Conservation (phyloP, 2,329 filamentous ascomycete genomes). For the Dryadomyces quercus-mongolicae region DNA sequence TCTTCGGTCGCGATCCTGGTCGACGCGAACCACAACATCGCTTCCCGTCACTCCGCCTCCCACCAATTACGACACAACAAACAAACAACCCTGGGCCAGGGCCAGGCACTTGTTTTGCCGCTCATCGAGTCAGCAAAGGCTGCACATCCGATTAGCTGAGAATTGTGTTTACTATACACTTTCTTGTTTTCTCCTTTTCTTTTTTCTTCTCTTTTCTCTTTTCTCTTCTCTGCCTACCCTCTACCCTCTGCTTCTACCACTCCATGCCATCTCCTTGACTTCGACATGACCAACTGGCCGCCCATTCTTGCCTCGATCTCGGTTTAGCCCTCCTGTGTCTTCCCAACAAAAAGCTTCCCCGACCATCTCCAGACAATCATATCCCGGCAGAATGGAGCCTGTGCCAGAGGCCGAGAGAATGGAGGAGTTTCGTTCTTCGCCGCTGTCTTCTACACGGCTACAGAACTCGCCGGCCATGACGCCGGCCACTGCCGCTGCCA, state of each 20-base stretch:
- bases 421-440: slow-evolving; percentile 51
- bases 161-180: neutral
- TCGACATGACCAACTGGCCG: neutral
- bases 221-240: neutral
- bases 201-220: neutral
- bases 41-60: neutral
- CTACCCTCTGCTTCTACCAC: too few species aligned
- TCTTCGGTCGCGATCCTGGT: neutral
- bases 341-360: too few species aligned
- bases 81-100: neutral
- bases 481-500: too few species aligned
- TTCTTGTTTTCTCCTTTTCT: neutral
- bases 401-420: slow-evolving; percentile 57
- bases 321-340: neutral
- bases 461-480: slow-evolving; percentile 17
- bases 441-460: slow-evolving; percentile 40
- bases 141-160: neutral
- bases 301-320: neutral
- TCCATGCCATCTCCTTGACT: neutral
- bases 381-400: slow-evolving; percentile 42
- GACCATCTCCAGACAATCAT: too few species aligned
- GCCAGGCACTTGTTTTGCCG: neutral
- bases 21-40: neutral
- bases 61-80: neutral
- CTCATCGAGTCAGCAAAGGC: neutral